Conservation (phyloP, 2,329 filamentous ascomycete species). For the Monilinia laxa region DNA sequence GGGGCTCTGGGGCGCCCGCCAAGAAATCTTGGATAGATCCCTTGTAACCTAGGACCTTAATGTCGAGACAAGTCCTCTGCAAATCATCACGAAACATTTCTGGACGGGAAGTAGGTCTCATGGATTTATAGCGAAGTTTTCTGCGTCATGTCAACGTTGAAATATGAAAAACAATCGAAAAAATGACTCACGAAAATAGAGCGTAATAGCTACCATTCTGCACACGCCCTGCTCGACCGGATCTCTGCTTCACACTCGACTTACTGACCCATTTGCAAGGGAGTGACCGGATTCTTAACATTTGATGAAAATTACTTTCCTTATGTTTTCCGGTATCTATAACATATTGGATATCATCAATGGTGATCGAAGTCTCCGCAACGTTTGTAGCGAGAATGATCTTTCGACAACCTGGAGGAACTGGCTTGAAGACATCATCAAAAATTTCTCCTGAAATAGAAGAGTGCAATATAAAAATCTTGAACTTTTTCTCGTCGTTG, state of each 20-base stretch:
- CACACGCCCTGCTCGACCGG: conserved; percentile 89
- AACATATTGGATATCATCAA: conserved; percentile 91
- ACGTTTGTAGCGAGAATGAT: conserved; percentile 94
- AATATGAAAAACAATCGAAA: neutral
- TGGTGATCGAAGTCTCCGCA: conserved; percentile 96
- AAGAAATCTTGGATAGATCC: conserved; percentile 77
- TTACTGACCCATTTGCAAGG: conserved; percentile 91
- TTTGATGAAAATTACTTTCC: conserved; percentile 85
- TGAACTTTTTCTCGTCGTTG: conserved; percentile 69
- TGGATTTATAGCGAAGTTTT: conserved; percentile 70
- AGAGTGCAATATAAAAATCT: conserved; percentile 86
- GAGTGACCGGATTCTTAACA: conserved; percentile 85
- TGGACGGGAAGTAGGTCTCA: conserved; percentile 75
- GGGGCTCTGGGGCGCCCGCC: conserved; percentile 80
- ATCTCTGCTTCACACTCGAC: conserved; percentile 87
- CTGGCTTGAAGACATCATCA: conserved; percentile 73
- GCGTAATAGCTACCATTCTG: conserved; percentile 87
- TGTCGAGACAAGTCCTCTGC: conserved; percentile 87
- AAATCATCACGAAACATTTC: conserved; percentile 89
- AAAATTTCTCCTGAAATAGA: conserved; percentile 84
- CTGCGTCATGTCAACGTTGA: conserved; percentile 13
- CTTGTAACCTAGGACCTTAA: conserved; percentile 87
- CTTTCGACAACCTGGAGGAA: conserved; percentile 79
- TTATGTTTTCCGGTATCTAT: conserved; percentile 94
- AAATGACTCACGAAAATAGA: conserved; percentile 72